Percentiles rank a stretch among this genome's conserved stretches.
Evolutionary conservation across 345 rosid species (phyloP).

Genomic region (Camelina laxa): DNA sequence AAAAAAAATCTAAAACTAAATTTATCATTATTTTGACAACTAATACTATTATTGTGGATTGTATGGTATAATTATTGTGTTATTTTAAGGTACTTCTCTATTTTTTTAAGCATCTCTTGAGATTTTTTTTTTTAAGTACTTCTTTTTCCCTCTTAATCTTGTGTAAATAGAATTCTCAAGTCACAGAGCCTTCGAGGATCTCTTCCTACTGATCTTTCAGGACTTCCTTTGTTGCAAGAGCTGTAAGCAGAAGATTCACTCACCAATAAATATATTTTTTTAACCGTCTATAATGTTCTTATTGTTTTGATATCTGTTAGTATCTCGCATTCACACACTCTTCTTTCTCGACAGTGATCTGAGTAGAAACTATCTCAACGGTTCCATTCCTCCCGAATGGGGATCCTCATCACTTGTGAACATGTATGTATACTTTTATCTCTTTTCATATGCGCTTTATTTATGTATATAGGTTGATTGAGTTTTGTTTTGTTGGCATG

Average conservation of each 20-base stretch:
- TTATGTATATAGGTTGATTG: constrained; percentile 22
- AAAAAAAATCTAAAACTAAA: too few relatives aligned
- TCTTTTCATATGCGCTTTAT: background rate
- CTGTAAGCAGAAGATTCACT: too few relatives aligned
- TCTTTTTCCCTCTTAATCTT: background rate
- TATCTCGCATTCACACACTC: constrained; percentile 16
- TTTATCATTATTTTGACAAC: too few relatives aligned
- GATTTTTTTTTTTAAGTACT: too few relatives aligned
- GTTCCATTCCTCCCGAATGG: constrained; percentile 61
- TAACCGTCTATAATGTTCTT: too few relatives aligned
- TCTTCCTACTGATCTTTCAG: constrained; percentile 52
- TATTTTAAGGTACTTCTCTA: too few relatives aligned
- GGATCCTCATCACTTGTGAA: constrained; percentile 43
- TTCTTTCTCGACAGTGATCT: constrained; percentile 49
- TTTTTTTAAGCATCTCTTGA: too few relatives aligned
- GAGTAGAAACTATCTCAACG: constrained; percentile 57
- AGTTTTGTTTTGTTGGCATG: constrained; percentile 26
- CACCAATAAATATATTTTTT: too few relatives aligned
- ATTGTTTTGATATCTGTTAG: too few relatives aligned
- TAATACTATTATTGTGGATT: too few relatives aligned
- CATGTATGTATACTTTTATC: constrained; percentile 43
- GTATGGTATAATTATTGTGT: too few relatives aligned
- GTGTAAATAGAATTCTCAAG: constrained; percentile 49
- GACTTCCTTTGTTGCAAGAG: constrained; percentile 51
- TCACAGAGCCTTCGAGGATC: constrained; percentile 50